phyloP scores from a whole-genome alignment of 139 green algal species.

The Chlamydomonas urium region DNA sequence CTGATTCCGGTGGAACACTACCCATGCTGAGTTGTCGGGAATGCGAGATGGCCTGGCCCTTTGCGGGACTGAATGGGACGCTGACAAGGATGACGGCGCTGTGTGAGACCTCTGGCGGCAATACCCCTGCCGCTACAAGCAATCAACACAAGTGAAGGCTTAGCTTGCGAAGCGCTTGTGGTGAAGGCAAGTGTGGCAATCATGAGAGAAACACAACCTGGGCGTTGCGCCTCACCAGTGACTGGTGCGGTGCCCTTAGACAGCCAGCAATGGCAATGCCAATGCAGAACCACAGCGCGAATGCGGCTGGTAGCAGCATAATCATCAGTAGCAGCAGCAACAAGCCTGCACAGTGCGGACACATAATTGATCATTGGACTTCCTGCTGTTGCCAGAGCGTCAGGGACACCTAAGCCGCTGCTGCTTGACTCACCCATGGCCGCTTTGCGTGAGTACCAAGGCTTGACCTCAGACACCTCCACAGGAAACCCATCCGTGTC shows the following conservation, averaged over 20 bases:
- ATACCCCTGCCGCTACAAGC: too few species aligned
- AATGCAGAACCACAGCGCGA: conserved; percentile 9
- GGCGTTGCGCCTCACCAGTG: neutral
- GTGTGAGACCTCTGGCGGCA: too few species aligned
- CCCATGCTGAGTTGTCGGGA: too few species aligned
- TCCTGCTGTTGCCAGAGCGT: neutral
- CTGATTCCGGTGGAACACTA: too few species aligned
- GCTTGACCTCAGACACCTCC: too few species aligned
- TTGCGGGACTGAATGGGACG: too few species aligned
- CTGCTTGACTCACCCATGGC: too few species aligned
- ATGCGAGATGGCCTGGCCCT: too few species aligned
- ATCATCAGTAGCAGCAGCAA: neutral
- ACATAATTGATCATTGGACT: neutral
- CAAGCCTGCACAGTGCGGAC: conserved; percentile 1
- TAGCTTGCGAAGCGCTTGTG: too few species aligned
- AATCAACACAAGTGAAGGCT: too few species aligned
- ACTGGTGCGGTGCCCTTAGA: neutral
- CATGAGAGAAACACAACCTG: neutral
- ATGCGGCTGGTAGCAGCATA: neutral
- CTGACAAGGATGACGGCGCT: neutral
- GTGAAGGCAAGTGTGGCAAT: too few species aligned
- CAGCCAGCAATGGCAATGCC: neutral
- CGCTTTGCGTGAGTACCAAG: too few species aligned
- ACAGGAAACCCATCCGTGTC: neutral
- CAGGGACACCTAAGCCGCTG: neutral